Base-by-base conservation (phyloP, 768 basidiomycete species). In the Amanita phalloides region DNA sequence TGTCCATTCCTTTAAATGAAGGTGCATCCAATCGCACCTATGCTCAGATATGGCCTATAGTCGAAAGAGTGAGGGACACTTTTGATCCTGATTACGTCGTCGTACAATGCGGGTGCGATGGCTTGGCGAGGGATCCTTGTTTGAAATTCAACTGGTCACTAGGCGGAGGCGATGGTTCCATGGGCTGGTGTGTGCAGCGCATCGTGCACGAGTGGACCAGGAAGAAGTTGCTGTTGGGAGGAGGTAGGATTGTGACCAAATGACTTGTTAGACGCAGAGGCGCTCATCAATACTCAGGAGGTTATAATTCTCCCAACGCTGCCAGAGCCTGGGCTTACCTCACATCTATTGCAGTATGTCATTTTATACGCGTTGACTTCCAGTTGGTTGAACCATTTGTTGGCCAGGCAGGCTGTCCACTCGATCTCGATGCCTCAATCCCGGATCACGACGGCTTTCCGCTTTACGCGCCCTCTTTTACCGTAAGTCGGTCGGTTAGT, bases 41-140 rank as follows among this genome's bases (percentile, higher is more conserved):
- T 58, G 61, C 64, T 0, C 68, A 76, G 1, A 68, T 92, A 20
- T 92, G 86, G 82, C 62, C 71, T 0, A 62, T 76, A 42, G 69
- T 96, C 14, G 81, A 89, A 57, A 65, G 64, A 2, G 68, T 93
- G 21, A 76, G 66, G 53, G 67, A 72, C 10, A 71, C 75, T 0
- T 93, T 86, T 62, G 60, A 68, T 3, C 93, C 93, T 0, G 86
- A 94, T 57, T 89, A 78, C 58, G 64, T 90, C 11, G 75, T 95
- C 0, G 60, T 96, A 0, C 92, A 96, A 60, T 90, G 91, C 52
- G 94, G 94, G 1, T 79, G 81, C 1, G 94, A 97, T 57, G 90
- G 82, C 0, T 74, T 98, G 2, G 82, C 90, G 0, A 90, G 86
- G 0, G 94, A 96, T 64, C 84, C 86, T 1, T 82, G 83, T 65